Evolutionary conservation across 192 early-diverging fungal species (phyloP), one percentile per base, ranked within the genome.

Genomic region (Rhizophlyctis rosea): DNA sequence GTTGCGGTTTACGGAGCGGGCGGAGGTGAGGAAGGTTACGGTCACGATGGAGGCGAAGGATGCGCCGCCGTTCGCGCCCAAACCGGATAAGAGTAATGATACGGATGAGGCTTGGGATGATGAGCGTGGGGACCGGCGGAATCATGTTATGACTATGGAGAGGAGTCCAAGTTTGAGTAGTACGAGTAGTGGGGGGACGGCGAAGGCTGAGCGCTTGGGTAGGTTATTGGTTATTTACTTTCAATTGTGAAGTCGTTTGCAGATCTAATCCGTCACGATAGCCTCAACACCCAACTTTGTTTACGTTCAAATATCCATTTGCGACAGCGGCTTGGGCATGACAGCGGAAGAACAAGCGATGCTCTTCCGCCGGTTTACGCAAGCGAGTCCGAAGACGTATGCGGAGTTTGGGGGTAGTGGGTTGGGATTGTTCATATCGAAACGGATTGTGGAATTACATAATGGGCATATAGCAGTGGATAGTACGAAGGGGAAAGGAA

Each of bases 1-100:
- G 33, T 44, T 75, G 14, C 81, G 80, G 59, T 84, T 81, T 47
- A 81, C 80, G 5, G 64, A 78, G 3, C 55, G 55, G 47, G 47
- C 18, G 47, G 18, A 23, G 23, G 23, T 25, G 16, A 54, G 29
- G 2, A 14, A 25, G 52, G 24, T 54, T 16, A 13, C 13, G 16
- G 52, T 54, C 16, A 54, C 52, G n/a, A 16, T 54, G 14, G 52
- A 25, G 18, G 52, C 52, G n/a, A 54, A 28, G 14, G 24, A 54
- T 0, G 1, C 14, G n/a, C 14, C 24, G 16, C 52, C 52, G 24
- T 23, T 16, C 29, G 21, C 29, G 52, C 16, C 52, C 16, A 25
- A 28, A 14, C 16, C 23, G 21, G 52, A 27, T 27, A 14, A 16
- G 52, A 28, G 29, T 16, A 28, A 54, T 14, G 52, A 54, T 54